Evolutionary conservation across 768 basidiomycete genomes (phyloP).

Genomic region (Lepiota brunneoincarnata): DNA sequence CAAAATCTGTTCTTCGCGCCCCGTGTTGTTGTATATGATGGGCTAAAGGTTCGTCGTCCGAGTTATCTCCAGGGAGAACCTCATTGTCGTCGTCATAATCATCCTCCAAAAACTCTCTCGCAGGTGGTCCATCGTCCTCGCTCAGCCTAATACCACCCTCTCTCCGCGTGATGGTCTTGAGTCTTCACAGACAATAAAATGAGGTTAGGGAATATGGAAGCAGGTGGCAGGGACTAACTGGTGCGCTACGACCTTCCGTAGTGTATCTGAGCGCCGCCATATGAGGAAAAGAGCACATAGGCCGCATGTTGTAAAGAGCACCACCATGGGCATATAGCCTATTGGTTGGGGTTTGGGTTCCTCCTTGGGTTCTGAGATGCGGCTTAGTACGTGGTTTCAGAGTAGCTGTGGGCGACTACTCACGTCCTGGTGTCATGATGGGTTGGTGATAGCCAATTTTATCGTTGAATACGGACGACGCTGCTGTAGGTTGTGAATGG

Average conservation of each 20-base stretch:
- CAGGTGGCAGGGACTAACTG: constrained; percentile 37
- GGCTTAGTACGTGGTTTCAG: background rate
- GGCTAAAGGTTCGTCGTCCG: constrained; percentile 25
- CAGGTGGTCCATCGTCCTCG: constrained; percentile 69
- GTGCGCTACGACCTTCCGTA: constrained; percentile 61
- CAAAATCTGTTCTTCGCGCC: constrained; percentile 10
- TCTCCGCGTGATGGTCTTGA: constrained; percentile 50
- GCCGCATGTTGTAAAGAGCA: constrained; percentile 57
- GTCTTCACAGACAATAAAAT: constrained; percentile 31
- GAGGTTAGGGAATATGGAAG: background rate
- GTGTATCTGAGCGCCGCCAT: constrained; percentile 55
- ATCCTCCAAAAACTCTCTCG: constrained; percentile 60
- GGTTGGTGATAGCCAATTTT: background rate
- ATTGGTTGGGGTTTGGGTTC: constrained; percentile 65
- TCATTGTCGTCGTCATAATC: constrained; percentile 48
- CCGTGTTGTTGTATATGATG: constrained; percentile 24
- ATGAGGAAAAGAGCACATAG: constrained; percentile 57
- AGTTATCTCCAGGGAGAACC: constrained; percentile 18
- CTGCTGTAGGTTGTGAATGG: background rate
- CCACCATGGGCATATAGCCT: constrained; percentile 50
- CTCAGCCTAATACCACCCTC: constrained; percentile 67
- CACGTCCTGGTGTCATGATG: constrained; percentile 13
- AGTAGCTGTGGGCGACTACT: background rate
- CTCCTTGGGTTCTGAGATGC: constrained; percentile 48
- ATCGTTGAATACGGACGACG: background rate